Evolutionary conservation across 179 eudicot species (phyloP).

Genomic region (Pouteria campechiana): DNA sequence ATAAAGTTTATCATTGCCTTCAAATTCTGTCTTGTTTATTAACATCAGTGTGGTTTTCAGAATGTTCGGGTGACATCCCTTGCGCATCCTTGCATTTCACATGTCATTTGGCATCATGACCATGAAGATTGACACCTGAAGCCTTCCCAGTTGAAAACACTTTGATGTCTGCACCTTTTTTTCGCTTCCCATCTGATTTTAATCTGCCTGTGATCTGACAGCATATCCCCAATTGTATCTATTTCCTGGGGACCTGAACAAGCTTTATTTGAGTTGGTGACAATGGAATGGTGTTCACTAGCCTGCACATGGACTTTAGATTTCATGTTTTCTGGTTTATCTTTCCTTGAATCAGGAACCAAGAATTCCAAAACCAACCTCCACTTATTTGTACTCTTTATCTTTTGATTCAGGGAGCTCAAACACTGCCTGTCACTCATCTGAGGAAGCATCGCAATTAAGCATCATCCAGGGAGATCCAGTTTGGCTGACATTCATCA

Average conservation of each 20-base stretch:
- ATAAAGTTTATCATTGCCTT: no score
- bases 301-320: conserved; percentile 13
- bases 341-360: conserved; percentile 35
- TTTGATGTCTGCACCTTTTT: conserved; percentile 66
- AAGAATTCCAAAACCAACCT: conserved; percentile 59
- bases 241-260: conserved; percentile 11
- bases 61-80: conserved; percentile 1
- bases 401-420: conserved; percentile 27
- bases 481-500: conserved; percentile 46
- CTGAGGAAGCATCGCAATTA: conserved; percentile 50
- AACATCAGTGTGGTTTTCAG: no score
- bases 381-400: conserved; percentile 29
- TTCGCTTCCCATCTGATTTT: conserved; percentile 71
- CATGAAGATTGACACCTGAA: conserved; percentile 8
- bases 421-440: conserved; percentile 37
- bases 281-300: conserved; percentile 38
- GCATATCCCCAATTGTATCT: conserved; percentile 5
- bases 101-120: conserved; percentile 11
- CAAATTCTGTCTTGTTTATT: no score
- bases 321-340: conserved; percentile 8
- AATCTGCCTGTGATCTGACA: conserved; percentile 26
- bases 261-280: conserved; percentile 18
- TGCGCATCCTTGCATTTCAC: conserved; percentile 10
- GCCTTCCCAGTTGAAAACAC: conserved; percentile 34
- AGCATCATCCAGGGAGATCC: conserved; percentile 24